Evolutionary conservation across 2,329 filamentous ascomycete genomes (phyloP).

Genomic region (Pseudocercospora fuligena): DNA sequence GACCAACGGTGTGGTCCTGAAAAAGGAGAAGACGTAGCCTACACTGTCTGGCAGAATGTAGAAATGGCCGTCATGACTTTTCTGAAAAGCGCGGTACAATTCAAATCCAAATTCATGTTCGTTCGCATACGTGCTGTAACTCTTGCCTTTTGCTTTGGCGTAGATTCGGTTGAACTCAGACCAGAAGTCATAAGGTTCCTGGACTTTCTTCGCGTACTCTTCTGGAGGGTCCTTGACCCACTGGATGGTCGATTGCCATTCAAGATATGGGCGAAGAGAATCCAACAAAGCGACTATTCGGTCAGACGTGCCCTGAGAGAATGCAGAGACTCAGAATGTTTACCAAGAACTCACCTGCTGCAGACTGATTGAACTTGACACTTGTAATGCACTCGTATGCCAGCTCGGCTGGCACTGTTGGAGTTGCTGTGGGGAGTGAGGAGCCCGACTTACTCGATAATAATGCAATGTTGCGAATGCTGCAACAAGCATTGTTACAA

Average conservation of each 20-base stretch:
- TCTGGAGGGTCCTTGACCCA: slow-evolving; percentile 52
- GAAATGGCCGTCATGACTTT: slow-evolving; percentile 70
- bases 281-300: slow-evolving; percentile 45
- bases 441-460: not conserved
- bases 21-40: slow-evolving; percentile 57
- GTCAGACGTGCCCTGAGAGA: not conserved
- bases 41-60: slow-evolving; percentile 60
- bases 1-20: slow-evolving; percentile 57
- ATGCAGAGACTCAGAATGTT: not conserved
- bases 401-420: slow-evolving; percentile 49
- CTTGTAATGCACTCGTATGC: slow-evolving; percentile 54
- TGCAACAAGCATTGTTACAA: slow-evolving; percentile 6
- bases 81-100: slow-evolving; percentile 58
- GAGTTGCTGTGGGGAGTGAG: slow-evolving; percentile 32
- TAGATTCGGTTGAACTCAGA: slow-evolving; percentile 46
- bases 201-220: slow-evolving; percentile 53
- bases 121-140: slow-evolving; percentile 41
- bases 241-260: slow-evolving; percentile 52
- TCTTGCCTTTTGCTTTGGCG: slow-evolving; percentile 40
- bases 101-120: slow-evolving; percentile 56
- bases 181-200: slow-evolving; percentile 49
- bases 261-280: slow-evolving; percentile 51
- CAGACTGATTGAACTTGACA: slow-evolving; percentile 51
- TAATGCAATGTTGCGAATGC: not conserved
- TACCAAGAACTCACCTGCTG: slow-evolving; percentile 26